Evolutionary conservation across 1,139 yeast species (phyloP), one percentile per base, ranked within the genome.

Genomic region (Saccharomyces hybrid): DNA sequence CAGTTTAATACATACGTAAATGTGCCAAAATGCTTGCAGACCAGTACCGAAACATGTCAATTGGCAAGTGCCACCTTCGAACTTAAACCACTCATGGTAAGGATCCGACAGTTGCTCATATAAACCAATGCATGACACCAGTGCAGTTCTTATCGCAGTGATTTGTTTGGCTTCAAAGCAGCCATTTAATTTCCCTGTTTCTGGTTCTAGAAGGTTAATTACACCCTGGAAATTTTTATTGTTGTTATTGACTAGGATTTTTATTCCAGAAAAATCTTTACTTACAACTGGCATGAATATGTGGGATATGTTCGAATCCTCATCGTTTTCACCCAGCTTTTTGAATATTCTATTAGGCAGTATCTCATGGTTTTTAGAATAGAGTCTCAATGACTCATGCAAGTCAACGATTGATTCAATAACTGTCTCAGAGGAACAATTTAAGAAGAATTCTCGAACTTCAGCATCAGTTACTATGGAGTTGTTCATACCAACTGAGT

Each of bases 131-230:
- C 79, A 72, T 32, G 82, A 76, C 27, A 84, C 82, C 57, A 84
- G 70, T 0, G 88, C 88, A 1, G 90, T 84, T 62, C 89, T 73
- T 60, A 84, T 83, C 0, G 86, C 88, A 1, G 90, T 84, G 41
- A 83, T 67, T 0, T 81, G 75, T 50, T 75, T 74, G 3, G 86
- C 88, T 62, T 82, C 83, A 47, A 84, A 65, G 2, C 83, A 70
- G 0, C 86, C 88, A 26, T 68, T 54, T 14, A 82, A 67, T 34
- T 71, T 71, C 0, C 89, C 90, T 23, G 78, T 76, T 5, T 64
- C 59, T 53, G 78, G 78, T 58, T 81, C 79, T 44, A 82, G 60
- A 9, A 82, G 73, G 48, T 79, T 65, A 1, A 84, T 78, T 16
- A 2, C 70, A 75, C 51, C 74, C 89, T 72, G 69, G 78, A 73